phyloP scores from a whole-genome alignment of 2,329 filamentous ascomycete genomes.

The Diaporthe citri region DNA sequence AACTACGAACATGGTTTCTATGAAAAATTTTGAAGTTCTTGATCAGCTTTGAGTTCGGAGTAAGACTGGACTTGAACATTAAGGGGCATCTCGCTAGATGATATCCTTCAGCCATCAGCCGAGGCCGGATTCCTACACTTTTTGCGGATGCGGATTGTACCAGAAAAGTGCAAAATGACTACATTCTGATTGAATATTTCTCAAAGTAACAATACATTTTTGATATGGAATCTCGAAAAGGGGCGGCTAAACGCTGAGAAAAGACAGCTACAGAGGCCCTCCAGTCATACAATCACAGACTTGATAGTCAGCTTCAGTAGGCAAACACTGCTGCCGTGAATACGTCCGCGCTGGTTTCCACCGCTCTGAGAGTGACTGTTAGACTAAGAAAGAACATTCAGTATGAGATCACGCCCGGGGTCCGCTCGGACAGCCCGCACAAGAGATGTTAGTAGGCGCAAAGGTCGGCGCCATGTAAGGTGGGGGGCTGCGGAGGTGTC shows the following conservation, averaged over 20 bases:
- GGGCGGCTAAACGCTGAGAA: not conserved
- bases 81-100: not conserved
- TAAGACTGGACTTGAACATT: not conserved
- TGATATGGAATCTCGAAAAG: not conserved
- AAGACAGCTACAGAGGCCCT: too few relatives aligned
- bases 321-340: not conserved
- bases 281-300: not conserved
- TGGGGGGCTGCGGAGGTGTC: not conserved
- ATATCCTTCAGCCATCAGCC: not conserved
- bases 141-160: not conserved
- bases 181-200: not conserved
- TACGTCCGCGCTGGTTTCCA: too few relatives aligned
- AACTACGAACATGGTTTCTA: too few relatives aligned
- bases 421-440: not conserved
- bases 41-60: not conserved
- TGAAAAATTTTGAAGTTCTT: too few relatives aligned
- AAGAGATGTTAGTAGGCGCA: conserved; percentile 1
- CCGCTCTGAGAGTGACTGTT: not conserved
- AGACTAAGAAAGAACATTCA: too few relatives aligned
- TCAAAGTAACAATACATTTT: not conserved
- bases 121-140: too few relatives aligned
- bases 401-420: not conserved
- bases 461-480: not conserved
- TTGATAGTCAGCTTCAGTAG: not conserved
- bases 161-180: not conserved